Evolutionary conservation across 202 grass and related monocot species (phyloP).

Genomic region (Cymbopogon flexuosus): DNA sequence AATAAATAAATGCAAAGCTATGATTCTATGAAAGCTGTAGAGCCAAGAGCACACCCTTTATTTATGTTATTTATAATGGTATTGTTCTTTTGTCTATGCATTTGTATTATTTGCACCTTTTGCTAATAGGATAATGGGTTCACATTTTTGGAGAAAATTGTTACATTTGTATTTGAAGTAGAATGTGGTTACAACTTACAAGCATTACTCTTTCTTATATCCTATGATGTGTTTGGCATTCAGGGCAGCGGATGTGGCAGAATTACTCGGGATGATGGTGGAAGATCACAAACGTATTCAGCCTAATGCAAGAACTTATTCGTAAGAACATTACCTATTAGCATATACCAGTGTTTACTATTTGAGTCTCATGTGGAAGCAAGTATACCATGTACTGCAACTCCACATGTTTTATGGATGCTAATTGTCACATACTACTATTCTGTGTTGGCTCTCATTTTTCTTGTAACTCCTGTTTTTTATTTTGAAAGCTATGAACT

Average conservation of each 20-base stretch:
- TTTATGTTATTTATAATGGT: too few species aligned
- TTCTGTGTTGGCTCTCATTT: not conserved
- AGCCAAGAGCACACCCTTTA: too few species aligned
- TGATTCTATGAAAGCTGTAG: too few species aligned
- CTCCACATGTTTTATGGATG: constrained; percentile 9
- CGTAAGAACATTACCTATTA: constrained; percentile 48
- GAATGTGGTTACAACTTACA: not conserved
- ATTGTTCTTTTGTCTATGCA: too few species aligned
- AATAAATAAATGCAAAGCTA: too few species aligned
- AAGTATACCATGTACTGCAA: not conserved
- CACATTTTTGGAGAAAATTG: too few species aligned
- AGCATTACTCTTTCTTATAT: constrained; percentile 5
- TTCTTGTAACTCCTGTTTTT: constrained; percentile 6
- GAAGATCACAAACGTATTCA: constrained; percentile 85
- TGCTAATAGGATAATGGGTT: too few species aligned
- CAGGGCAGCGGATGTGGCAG: constrained; percentile 77
- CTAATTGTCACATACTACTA: not conserved
- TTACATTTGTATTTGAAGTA: not conserved
- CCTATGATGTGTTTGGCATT: constrained; percentile 34
- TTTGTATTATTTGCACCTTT: too few species aligned
- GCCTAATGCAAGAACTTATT: constrained; percentile 91
- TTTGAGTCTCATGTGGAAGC: constrained; percentile 2
- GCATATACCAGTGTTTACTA: not conserved
- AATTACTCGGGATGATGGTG: constrained; percentile 97
- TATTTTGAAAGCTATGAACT: constrained; percentile 17